A percentile compares a stretch with the other conserved stretches of the same genome.
phyloP scores from a whole-genome alignment of 331 rosid species.

The Cucumis variabilis region DNA sequence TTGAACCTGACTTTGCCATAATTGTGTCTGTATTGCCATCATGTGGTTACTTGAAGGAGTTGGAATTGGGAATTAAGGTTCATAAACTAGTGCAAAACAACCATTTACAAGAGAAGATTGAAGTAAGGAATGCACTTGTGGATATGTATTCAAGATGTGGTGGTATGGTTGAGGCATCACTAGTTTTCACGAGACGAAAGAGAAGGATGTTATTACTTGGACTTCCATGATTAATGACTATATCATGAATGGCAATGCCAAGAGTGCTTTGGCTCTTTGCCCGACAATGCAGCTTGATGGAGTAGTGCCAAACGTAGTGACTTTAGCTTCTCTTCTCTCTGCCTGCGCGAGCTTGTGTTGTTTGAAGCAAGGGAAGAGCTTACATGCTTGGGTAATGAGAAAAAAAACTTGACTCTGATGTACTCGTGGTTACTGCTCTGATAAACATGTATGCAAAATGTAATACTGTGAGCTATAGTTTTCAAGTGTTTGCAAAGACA shows the following conservation, averaged over 20 bases:
- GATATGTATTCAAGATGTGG: constrained; percentile 90
- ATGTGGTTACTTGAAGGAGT: constrained; percentile 65
- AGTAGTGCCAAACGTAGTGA: constrained; percentile 70
- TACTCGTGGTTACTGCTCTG: constrained; percentile 79
- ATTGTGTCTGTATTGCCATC: constrained; percentile 78
- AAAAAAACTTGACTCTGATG: constrained; percentile 68
- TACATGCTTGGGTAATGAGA: constrained; percentile 83
- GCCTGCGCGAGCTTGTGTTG: constrained; percentile 66
- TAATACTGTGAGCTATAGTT: constrained; percentile 49
- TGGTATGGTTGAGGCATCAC: constrained; percentile 62
- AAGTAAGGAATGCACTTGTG: constrained; percentile 65
- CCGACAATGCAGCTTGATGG: constrained; percentile 66
- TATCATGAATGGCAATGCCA: constrained; percentile 67
- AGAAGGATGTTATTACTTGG: constrained; percentile 89
- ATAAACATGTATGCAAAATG: constrained; percentile 89
- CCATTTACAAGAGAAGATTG: constrained; percentile 56
- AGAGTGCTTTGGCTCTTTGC: constrained; percentile 70
- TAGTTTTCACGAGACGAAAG: constrained; percentile 47
- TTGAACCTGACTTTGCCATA: constrained; percentile 76
- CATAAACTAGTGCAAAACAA: constrained; percentile 54
- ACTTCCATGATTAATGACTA: constrained; percentile 80
- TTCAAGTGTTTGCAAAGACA: constrained; percentile 59
- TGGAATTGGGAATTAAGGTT: constrained; percentile 62
- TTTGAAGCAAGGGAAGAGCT: constrained; percentile 61
- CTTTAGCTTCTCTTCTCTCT: constrained; percentile 69